Conservation (phyloP, 148 eudicot species). For the Diospyros kaki region DNA sequence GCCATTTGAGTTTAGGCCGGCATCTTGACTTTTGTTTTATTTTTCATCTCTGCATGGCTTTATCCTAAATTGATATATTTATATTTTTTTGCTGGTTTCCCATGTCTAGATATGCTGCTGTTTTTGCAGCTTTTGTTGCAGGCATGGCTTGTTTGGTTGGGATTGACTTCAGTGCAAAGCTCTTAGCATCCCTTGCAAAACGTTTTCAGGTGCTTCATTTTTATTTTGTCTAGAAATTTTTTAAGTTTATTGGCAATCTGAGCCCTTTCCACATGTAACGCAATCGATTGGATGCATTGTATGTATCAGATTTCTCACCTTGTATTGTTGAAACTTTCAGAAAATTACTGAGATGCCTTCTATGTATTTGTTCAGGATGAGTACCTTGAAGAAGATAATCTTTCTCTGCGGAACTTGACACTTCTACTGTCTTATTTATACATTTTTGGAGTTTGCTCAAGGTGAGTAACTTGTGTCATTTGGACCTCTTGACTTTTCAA, state of each 20-base stretch:
- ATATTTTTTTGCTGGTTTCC: constrained; percentile 17
- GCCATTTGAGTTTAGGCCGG: neutral
- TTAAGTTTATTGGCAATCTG: neutral
- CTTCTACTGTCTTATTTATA: constrained; percentile 83
- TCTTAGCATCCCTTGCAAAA: constrained; percentile 74
- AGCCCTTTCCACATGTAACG: neutral
- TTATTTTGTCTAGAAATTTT: neutral
- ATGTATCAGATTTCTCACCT: neutral
- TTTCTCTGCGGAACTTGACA: constrained; percentile 80
- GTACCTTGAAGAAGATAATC: constrained; percentile 80
- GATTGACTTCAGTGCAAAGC: constrained; percentile 93
- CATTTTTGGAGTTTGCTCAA: constrained; percentile 86
- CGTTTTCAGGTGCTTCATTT: constrained; percentile 63
- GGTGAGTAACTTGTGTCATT: constrained; percentile 36
- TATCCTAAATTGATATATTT: constrained; percentile 15
- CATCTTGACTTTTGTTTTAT: neutral
- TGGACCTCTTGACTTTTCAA: neutral
- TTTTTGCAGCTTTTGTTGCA: constrained; percentile 88
- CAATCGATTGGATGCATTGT: neutral
- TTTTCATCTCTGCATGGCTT: neutral
- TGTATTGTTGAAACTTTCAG: constrained; percentile 8
- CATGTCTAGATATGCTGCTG: constrained; percentile 76
- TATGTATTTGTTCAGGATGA: constrained; percentile 55
- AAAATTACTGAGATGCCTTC: neutral
- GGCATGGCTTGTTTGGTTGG: constrained; percentile 87